Evolutionary conservation across 345 rosid genomes (phyloP), one percentile per base, ranked within the genome.

Genomic region (Eucalyptus brandiana): DNA sequence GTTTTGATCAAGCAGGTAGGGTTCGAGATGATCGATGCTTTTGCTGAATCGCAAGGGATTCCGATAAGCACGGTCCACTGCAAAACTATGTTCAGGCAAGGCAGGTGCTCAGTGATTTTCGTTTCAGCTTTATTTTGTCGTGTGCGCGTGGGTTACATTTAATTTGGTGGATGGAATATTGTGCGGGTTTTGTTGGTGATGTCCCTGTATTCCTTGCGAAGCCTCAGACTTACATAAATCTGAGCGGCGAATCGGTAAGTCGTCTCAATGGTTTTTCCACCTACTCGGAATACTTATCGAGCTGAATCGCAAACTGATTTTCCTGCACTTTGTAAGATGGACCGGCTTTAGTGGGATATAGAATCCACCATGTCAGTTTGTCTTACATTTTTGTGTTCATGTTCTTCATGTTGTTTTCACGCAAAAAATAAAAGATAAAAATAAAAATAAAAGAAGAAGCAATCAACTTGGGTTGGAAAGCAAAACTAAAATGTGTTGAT

Each of bases 221-320:
- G 93, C 98, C 98, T 9, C 97, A 95, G 89, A 97, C 99, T 24
- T 96, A 95, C 92, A 97, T 97, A 97, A 97, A 97, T 92, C 91
- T 97, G 96, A 97, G 97, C 85, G 99, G 99, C 85, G 99, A 96
- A 95, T 97, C 98, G 10, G 97, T 96, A 89, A 92, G 95, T 53
- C 28, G 30, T 85, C 48, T 9, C 26, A 16, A n/a, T 51, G 86
- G n/a, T 86, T 50, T 50, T 48, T 42, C 37, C 60, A 11, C 49
- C 85, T 40, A n/a, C 56, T 40, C 37, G 45, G 37, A 86, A 24
- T 49, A 10, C 42, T 50, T 50, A 86, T 49, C 9, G 30, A 28
- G 87, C 53, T 86, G 87, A n/a, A 37, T 50, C 40, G 37, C 26
- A 1, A 69, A 34, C 80, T 34, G 44, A 69, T 32, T 67, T n/a